A percentile compares a stretch with the other conserved stretches of the same genome.
phyloP scores from a whole-genome alignment of 139 green algal genomes.

The Picochlorum sp. region DNA sequence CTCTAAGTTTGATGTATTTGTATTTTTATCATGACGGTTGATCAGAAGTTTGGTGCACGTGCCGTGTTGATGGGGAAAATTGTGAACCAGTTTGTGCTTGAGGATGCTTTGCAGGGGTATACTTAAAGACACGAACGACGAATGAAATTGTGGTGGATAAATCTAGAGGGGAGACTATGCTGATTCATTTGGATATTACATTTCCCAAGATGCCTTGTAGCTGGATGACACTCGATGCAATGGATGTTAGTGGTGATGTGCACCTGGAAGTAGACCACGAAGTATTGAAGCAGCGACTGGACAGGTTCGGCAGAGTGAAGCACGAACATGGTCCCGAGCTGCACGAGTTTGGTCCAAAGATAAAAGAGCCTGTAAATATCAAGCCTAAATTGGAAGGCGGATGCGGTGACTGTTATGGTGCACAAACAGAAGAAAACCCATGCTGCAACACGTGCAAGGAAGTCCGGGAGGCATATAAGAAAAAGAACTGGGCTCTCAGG shows the following conservation, averaged over 20 bases:
- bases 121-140: slow-evolving; percentile 42
- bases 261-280: slow-evolving; percentile 89
- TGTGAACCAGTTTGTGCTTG: background rate
- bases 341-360: background rate
- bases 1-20: background rate
- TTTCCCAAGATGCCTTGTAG: slow-evolving; percentile 82
- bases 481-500: slow-evolving; percentile 61
- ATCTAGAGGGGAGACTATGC: slow-evolving; percentile 68
- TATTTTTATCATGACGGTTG: background rate
- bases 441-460: slow-evolving; percentile 95
- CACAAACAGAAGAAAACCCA: slow-evolving; percentile 46
- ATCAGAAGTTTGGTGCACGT: background rate
- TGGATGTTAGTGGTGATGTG: slow-evolving; percentile 91
- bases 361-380: background rate
- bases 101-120: slow-evolving; percentile 48
- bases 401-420: slow-evolving; percentile 91
- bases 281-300: slow-evolving; percentile 59
- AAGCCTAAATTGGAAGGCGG: background rate
- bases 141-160: slow-evolving; percentile 86
- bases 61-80: background rate
- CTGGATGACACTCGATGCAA: slow-evolving; percentile 86
- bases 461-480: slow-evolving; percentile 45
- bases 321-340: background rate
- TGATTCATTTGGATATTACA: slow-evolving; percentile 89
- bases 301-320: background rate